These are phyloP conservation scores for Solanum ahanhuiri DNA, from an alignment of 257 asterid species.

Conservation along the genomic window DNA sequence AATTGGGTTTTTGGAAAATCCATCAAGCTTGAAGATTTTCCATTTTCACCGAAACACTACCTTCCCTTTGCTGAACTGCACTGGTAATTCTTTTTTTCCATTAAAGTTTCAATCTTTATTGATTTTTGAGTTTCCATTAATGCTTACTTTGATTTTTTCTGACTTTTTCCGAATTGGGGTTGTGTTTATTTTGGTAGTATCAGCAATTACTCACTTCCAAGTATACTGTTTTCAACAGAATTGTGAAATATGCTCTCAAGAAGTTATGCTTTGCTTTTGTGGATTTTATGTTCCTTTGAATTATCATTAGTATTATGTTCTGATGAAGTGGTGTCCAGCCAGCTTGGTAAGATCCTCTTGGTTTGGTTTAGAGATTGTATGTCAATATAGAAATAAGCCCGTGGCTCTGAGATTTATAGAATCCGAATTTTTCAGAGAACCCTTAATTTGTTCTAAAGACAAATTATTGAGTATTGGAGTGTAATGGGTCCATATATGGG, in stretches of 20 bases:
- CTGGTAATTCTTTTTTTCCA: constrained; percentile 23
- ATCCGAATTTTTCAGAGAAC: not conserved
- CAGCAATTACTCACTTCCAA: not conserved
- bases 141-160: not conserved
- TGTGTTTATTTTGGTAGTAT: not conserved
- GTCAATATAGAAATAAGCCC: not conserved
- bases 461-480: not conserved
- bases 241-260: not conserved
- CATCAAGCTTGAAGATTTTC: constrained; percentile 9
- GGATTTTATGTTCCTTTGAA: not conserved
- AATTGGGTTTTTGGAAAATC: not conserved
- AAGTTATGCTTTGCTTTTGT: not conserved
- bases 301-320: not conserved
- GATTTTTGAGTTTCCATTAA: not conserved
- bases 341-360: not conserved
- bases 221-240: not conserved
- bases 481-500: not conserved
- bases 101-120: not conserved
- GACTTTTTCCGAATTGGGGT: not conserved
- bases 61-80: constrained; percentile 11
- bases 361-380: not conserved
- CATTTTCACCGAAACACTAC: constrained; percentile 12
- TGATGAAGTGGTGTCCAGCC: not conserved
- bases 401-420: not conserved
- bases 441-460: not conserved